These are phyloP conservation scores for Taxillus chinensis DNA, from an alignment of 164 flowering plant genomes.

Conservation along the genomic window DNA sequence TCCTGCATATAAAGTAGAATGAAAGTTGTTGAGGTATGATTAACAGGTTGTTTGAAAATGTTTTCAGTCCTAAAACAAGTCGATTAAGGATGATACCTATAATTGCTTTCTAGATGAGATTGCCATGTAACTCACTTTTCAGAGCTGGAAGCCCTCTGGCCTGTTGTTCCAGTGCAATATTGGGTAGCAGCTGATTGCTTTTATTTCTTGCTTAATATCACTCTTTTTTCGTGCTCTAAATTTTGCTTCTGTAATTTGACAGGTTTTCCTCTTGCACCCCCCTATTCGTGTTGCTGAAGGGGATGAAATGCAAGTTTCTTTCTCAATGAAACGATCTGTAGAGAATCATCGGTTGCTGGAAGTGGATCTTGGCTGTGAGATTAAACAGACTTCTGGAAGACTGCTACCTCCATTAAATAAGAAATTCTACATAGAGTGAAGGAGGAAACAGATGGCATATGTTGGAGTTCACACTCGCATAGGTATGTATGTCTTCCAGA, in stretches of 20 bases:
- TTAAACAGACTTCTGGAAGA: conserved; percentile 43
- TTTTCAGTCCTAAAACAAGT: no score
- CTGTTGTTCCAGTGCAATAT: neutral
- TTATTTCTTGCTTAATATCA: neutral
- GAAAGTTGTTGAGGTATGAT: no score
- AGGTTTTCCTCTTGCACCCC: conserved; percentile 84
- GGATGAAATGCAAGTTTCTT: conserved; percentile 38
- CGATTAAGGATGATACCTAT: no score
- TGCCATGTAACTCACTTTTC: no score
- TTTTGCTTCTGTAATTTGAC: conserved; percentile 1
- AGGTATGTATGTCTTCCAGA: conserved; percentile 10
- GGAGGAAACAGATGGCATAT: conserved; percentile 5
- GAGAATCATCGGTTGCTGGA: conserved; percentile 89
- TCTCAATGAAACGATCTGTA: conserved; percentile 70
- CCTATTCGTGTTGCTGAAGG: conserved; percentile 38
- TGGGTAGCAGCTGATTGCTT: neutral
- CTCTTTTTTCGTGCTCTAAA: neutral
- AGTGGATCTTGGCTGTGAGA: conserved; percentile 56
- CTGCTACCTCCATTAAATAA: conserved; percentile 32
- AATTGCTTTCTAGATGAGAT: no score
- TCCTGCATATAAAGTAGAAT: no score
- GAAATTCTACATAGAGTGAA: conserved; percentile 73
- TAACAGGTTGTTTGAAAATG: no score
- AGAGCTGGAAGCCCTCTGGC: no score
- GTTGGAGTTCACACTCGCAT: neutral